phyloP scores from a whole-genome alignment of 1,284 basidiomycete species.

The Inonotus obliquus region DNA sequence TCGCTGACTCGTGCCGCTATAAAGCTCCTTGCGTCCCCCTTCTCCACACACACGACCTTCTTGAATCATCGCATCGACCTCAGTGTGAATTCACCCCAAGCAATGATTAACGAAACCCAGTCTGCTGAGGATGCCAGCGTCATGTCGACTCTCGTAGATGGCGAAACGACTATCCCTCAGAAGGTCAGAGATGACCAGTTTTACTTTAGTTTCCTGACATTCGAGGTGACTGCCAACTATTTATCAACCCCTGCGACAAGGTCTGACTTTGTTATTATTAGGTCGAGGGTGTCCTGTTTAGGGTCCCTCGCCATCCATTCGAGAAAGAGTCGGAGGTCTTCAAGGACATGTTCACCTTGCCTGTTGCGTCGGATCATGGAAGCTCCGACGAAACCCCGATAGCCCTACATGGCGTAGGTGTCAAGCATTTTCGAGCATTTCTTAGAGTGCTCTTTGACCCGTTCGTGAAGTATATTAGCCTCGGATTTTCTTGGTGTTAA shows the following conservation, averaged over 20 bases:
- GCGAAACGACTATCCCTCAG: neutral
- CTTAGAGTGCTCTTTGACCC: neutral
- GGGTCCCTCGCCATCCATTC: slow-evolving; percentile 7
- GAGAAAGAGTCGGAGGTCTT: slow-evolving; percentile 11
- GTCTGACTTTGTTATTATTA: neutral
- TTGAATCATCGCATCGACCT: too few relatives aligned
- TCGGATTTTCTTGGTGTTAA: neutral
- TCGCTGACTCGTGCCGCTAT: too few relatives aligned
- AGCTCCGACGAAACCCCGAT: neutral
- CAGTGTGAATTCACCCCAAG: too few relatives aligned
- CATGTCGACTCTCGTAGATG: neutral
- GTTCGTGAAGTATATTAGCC: neutral
- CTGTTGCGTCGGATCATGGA: neutral
- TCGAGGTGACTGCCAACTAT: neutral
- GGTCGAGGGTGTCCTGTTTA: slow-evolving; percentile 10
- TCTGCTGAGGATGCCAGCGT: too few relatives aligned
- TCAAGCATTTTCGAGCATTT: neutral
- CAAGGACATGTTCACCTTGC: slow-evolving; percentile 9
- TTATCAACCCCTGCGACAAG: neutral
- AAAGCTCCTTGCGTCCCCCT: too few relatives aligned
- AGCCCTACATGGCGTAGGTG: neutral
- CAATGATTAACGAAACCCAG: too few relatives aligned
- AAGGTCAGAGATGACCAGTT: neutral
- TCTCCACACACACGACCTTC: too few relatives aligned
- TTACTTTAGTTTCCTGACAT: slow-evolving; percentile 4